Percentiles rank a stretch among this genome's conserved stretches.
Conservation (phyloP, 352 stramenopile species). For the Globisporangium viniferum region DNA sequence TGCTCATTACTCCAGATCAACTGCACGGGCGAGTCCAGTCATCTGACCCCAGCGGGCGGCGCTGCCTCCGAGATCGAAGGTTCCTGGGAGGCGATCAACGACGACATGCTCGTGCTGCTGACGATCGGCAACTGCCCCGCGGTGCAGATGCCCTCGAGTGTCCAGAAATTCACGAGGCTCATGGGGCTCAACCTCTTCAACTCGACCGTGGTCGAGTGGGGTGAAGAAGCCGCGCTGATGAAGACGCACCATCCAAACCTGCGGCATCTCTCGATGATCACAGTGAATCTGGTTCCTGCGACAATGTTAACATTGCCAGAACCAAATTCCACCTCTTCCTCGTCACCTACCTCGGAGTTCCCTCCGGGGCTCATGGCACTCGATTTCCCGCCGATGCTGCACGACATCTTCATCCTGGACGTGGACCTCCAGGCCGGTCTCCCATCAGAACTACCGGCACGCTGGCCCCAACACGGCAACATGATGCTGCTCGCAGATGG, state of each 20-base stretch:
- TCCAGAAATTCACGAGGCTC: background rate
- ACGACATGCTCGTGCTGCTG: background rate
- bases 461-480: no score
- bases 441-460: no score
- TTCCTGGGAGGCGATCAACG: background rate
- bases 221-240: background rate
- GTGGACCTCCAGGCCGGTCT: no score
- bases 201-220: background rate
- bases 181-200: background rate
- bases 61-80: background rate
- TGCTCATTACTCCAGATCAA: background rate
- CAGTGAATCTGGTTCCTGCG: background rate
- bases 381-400: background rate
- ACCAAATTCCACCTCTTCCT: background rate
- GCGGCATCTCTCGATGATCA: background rate
- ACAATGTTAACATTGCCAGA: background rate
- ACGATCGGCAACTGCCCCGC: background rate
- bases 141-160: background rate
- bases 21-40: background rate
- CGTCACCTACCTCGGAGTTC: background rate
- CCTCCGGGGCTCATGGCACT: background rate
- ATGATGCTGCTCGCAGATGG: no score
- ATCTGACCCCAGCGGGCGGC: background rate
- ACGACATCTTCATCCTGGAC: no score
- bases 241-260: background rate